A percentile compares a stretch with the other conserved stretches of the same genome.
phyloP scores from a whole-genome alignment of 176 grass and related monocot species.

The Olyra latifolia region DNA sequence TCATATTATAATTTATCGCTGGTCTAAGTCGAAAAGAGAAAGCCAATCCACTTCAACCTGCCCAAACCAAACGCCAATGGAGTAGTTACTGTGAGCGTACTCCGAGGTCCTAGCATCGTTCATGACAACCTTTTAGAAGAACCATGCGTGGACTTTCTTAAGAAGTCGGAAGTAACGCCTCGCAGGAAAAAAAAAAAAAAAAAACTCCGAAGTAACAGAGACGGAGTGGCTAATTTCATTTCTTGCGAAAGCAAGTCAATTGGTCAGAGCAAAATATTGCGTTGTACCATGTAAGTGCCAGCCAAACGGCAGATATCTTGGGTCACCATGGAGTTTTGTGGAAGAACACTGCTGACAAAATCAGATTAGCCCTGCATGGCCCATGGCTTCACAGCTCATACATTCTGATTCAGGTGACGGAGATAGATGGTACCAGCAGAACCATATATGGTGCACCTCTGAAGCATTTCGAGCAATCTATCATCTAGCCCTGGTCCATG shows the following conservation, averaged over 20 bases:
- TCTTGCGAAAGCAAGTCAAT: neutral
- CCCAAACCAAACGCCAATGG: neutral
- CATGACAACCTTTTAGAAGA: neutral
- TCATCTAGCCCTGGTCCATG: no score
- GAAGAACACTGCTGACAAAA: neutral
- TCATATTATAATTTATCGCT: no score
- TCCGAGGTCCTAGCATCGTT: no score
- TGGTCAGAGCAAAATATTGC: neutral
- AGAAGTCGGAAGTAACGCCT: neutral
- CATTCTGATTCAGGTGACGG: neutral
- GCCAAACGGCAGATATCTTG: neutral
- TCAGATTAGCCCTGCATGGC: neutral
- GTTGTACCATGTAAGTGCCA: neutral
- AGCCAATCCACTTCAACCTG: neutral
- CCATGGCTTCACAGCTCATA: neutral
- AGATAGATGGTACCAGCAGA: neutral
- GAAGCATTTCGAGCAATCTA: neutral
- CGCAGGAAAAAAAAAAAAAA: no score
- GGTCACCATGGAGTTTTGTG: neutral
- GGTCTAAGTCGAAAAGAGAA: no score
- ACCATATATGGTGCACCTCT: neutral
- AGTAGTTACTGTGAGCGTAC: neutral
- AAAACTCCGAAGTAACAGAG: no score
- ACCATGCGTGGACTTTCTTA: neutral
- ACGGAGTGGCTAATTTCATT: neutral